Base-by-base conservation (phyloP, 129 eudicot genomes). In the Calendula officinalis region DNA sequence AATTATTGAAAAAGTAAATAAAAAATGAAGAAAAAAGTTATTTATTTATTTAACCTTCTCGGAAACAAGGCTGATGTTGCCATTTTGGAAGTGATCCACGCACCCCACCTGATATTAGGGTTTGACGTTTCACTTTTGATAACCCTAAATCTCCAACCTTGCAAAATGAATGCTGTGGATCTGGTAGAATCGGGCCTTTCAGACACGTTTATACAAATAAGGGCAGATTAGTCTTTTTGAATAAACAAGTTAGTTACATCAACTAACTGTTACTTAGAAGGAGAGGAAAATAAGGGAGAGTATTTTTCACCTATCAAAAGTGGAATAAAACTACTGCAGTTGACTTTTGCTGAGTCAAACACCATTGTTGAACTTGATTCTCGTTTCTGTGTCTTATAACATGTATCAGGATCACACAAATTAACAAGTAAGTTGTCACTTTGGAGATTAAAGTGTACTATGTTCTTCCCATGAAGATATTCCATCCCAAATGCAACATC, bases 101-200 rank as follows among this genome's bases (percentile, higher is more conserved):
- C 5, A 83, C 88, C 8, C 88, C 88, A 62, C 88, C 84, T 0
- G 88, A 78, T 46, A 83, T 78, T 69, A 83, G 44, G 2, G 88
- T 83, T 53, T 83, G 78, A 60, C 76, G 74, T 69, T 79, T 83
- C 3, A 92, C 96, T 82, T 92, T 92, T 2, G 98, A 92, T 64
- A 92, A 77, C 51, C 98, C 98, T 68, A 92, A 75, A 69, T 92
- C 98, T 66, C 96, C 98, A 79, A 92, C 98, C 98, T 91, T 91
- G 82, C 98, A 91, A 53, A 91, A 82, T 39, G 98, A 96, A 5
- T 96, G 86, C 37, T 91, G 96, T 15, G 98, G 94, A 81, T 22
- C 30, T 22, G 30, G 30, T 22, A 22, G 30, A 22, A 22, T 0
- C 2, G 30, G 30, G 30, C 30, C 30, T 22, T 22, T 22, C 30